phyloP scores from a whole-genome alignment of 2,329 filamentous ascomycete genomes.

The Moelleriella libera region DNA sequence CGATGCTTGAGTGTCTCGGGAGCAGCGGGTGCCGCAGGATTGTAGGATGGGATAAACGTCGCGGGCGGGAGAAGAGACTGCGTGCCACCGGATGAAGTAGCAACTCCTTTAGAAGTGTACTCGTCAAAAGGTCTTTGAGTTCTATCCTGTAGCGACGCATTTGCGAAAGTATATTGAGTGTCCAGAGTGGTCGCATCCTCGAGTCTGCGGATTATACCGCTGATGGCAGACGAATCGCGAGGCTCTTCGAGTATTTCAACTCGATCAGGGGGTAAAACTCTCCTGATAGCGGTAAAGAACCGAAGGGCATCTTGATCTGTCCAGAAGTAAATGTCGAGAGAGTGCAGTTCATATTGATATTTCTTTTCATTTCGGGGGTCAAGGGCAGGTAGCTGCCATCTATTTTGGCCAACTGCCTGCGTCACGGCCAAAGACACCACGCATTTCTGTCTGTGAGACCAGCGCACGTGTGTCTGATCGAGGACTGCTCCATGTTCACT shows the following conservation, averaged over 20 bases:
- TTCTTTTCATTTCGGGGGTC: conserved; percentile 62
- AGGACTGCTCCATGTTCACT: conserved; percentile 33
- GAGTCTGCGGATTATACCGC: conserved; percentile 58
- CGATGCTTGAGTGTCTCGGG: conserved; percentile 58
- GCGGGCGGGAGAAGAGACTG: neutral
- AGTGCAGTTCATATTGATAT: conserved; percentile 66
- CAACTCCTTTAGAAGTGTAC: neutral
- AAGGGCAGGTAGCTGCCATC: conserved; percentile 65
- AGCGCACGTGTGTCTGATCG: conserved; percentile 48
- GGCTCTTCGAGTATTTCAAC: conserved; percentile 55
- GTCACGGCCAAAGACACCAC: conserved; percentile 55
- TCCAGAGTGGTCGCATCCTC: conserved; percentile 57
- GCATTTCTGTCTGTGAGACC: conserved; percentile 62
- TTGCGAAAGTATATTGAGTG: conserved; percentile 26
- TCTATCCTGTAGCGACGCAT: conserved; percentile 6
- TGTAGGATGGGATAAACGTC: conserved; percentile 53
- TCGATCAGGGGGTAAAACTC: conserved; percentile 46
- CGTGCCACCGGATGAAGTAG: neutral
- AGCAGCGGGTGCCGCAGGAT: conserved; percentile 63
- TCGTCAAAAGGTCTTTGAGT: conserved; percentile 6
- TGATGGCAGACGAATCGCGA: conserved; percentile 38
- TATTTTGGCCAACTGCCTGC: conserved; percentile 32
- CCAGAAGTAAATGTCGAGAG: conserved; percentile 70
- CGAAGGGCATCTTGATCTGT: conserved; percentile 56
- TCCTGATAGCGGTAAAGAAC: conserved; percentile 54